Conservation (phyloP, 805 yeast species). For the Starmerella ratchasimensis region DNA sequence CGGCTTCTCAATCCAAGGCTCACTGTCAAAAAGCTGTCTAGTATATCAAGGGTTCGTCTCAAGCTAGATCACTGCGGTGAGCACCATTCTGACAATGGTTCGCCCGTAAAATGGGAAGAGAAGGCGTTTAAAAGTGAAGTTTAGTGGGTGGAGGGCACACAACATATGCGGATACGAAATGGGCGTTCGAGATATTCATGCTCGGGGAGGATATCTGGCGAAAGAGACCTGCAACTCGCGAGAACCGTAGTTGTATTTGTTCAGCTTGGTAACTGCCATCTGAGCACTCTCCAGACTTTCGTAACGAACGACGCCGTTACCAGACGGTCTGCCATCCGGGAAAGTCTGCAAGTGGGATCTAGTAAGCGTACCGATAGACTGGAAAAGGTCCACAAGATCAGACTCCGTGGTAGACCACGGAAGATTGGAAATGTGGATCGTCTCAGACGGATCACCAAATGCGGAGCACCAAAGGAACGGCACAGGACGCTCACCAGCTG, state of each 20-base stretch:
- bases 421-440: conserved; percentile 59
- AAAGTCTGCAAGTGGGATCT: conserved; percentile 63
- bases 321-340: conserved; percentile 54
- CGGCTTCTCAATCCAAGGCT: too few species aligned
- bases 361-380: conserved; percentile 61
- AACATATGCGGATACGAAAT: too few species aligned
- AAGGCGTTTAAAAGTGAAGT: too few species aligned
- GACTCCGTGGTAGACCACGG: conserved; percentile 82
- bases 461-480: conserved; percentile 58
- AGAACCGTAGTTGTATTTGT: conserved; percentile 74
- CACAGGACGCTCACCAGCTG: conserved; percentile 20
- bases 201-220: conserved; percentile 33
- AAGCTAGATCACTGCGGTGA: too few species aligned
- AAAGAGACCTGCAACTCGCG: conserved; percentile 56
- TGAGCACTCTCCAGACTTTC: conserved; percentile 54
- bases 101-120: too few species aligned
- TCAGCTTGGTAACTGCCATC: conserved; percentile 57
- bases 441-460: conserved; percentile 44
- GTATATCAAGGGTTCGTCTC: too few species aligned
- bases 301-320: conserved; percentile 75
- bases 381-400: conserved; percentile 74
- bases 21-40: too few species aligned
- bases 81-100: too few species aligned
- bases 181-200: too few species aligned
- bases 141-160: too few species aligned